Evolutionary conservation across 306 rosid species (phyloP).

Genomic region (Sindora glabra): DNA sequence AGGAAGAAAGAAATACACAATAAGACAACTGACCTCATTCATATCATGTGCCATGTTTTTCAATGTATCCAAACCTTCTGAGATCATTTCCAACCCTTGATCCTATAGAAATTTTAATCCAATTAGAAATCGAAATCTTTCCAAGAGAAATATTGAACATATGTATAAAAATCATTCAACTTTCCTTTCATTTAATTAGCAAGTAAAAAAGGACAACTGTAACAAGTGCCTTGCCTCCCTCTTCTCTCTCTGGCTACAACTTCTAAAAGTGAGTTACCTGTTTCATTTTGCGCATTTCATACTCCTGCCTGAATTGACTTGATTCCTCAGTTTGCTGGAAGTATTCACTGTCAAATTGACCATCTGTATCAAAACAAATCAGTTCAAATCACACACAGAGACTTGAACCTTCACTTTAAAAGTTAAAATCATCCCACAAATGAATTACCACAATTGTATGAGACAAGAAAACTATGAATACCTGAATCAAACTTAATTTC

Average conservation of each 20-base stretch:
- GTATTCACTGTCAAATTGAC: conserved; percentile 72
- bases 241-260: too few species aligned
- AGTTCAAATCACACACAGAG: conserved; percentile 18
- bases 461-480: conserved; percentile 18
- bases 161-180: neutral
- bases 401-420: neutral
- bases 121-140: conserved; percentile 14
- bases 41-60: conserved; percentile 96
- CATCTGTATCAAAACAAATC: conserved; percentile 47
- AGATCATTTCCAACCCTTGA: conserved; percentile 92
- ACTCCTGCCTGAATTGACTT: conserved; percentile 80
- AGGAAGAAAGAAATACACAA: neutral
- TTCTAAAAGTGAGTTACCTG: conserved; percentile 25
- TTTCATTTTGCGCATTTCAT: conserved; percentile 74
- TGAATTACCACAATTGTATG: neutral
- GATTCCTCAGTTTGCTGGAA: conserved; percentile 74
- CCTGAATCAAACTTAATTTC: conserved; percentile 95
- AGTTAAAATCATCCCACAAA: neutral
- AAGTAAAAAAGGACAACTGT: too few species aligned
- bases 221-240: too few species aligned
- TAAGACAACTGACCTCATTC: conserved; percentile 70
- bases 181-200: too few species aligned
- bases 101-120: conserved; percentile 42
- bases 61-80: conserved; percentile 91
- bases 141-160: neutral